Percentiles rank a stretch among this genome's conserved stretches.
Evolutionary conservation across 768 basidiomycete species (phyloP).

Genomic region (Tylopilus rubrobrunneus): DNA sequence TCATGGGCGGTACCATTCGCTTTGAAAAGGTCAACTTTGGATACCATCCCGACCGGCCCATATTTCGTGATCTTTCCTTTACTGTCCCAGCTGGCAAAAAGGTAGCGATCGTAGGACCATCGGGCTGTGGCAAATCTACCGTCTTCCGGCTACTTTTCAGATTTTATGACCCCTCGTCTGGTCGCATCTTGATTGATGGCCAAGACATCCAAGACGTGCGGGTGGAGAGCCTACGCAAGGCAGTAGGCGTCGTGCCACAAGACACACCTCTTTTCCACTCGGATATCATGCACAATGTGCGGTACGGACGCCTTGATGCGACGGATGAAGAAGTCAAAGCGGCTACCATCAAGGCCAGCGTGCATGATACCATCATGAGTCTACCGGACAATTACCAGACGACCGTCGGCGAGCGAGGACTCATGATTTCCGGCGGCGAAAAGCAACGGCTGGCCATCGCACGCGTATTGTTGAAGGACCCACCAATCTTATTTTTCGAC

Average conservation of each 20-base stretch:
- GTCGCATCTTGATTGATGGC: conserved; percentile 81
- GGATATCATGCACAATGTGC: conserved; percentile 91
- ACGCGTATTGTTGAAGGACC: conserved; percentile 87
- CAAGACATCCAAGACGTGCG: conserved; percentile 79
- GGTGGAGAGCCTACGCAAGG: conserved; percentile 63
- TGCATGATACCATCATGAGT: conserved; percentile 72
- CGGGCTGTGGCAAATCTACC: conserved; percentile 96
- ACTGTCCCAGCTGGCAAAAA: conserved; percentile 95
- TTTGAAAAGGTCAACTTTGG: conserved; percentile 92
- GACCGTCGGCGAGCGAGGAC: conserved; percentile 90
- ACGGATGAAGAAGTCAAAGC: conserved; percentile 85
- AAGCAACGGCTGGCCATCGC: conserved; percentile 97
- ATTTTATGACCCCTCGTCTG: conserved; percentile 84
- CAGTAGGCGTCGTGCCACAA: conserved; percentile 94
- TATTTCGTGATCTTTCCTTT: conserved; percentile 86
- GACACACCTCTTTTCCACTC: conserved; percentile 98
- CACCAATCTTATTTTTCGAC: conserved; percentile 95
- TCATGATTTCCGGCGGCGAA: conserved; percentile 99
- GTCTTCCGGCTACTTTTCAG: conserved; percentile 91
- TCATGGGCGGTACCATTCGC: conserved; percentile 82
- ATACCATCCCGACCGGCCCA: conserved; percentile 89
- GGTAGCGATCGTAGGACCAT: conserved; percentile 94
- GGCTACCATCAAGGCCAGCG: conserved; percentile 82
- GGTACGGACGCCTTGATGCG: conserved; percentile 87
- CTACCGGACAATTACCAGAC: conserved; percentile 87